Evolutionary conservation across 306 rosid genomes (phyloP).

Genomic region (Sphenostylis stenocarpa): DNA sequence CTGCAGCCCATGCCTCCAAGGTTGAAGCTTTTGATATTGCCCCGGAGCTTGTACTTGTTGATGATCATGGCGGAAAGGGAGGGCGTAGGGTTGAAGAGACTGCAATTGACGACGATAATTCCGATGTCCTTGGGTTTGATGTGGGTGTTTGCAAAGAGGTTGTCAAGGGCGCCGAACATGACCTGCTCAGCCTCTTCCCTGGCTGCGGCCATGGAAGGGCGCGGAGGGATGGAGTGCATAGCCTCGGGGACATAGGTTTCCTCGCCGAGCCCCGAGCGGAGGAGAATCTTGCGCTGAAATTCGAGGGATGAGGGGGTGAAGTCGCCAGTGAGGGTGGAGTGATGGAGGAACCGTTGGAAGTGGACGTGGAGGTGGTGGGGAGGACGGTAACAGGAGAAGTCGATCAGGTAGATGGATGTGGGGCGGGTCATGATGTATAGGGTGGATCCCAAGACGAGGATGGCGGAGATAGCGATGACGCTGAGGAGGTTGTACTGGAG

Average conservation of each 20-base stretch:
- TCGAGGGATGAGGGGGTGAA: conserved; percentile 51
- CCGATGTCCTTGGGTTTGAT: conserved; percentile 52
- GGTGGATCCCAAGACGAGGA: conserved; percentile 42
- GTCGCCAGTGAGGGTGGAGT: conserved; percentile 48
- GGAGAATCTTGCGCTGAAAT: conserved; percentile 56
- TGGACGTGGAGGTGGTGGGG: conserved; percentile 33
- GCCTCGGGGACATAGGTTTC: conserved; percentile 58
- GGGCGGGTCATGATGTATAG: conserved; percentile 54
- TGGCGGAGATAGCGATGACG: conserved; percentile 33
- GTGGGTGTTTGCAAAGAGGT: conserved; percentile 38
- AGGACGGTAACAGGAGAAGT: conserved; percentile 49
- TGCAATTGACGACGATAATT: conserved; percentile 66
- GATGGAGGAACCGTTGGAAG: conserved; percentile 46
- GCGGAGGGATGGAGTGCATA: conserved; percentile 47
- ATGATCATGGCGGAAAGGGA: conserved; percentile 74
- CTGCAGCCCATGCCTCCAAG: conserved; percentile 76
- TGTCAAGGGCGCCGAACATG: conserved; percentile 57
- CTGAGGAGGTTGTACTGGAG: conserved; percentile 46
- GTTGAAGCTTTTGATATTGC: conserved; percentile 52
- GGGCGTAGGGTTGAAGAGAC: conserved; percentile 72
- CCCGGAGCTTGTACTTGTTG: conserved; percentile 58
- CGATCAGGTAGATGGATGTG: conserved; percentile 55
- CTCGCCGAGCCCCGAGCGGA: conserved; percentile 58
- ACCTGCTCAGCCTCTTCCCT: conserved; percentile 60
- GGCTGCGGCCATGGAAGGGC: conserved; percentile 52